Base-by-base conservation (phyloP, 2,329 filamentous ascomycete species). In the Fusarium avenaceum region DNA sequence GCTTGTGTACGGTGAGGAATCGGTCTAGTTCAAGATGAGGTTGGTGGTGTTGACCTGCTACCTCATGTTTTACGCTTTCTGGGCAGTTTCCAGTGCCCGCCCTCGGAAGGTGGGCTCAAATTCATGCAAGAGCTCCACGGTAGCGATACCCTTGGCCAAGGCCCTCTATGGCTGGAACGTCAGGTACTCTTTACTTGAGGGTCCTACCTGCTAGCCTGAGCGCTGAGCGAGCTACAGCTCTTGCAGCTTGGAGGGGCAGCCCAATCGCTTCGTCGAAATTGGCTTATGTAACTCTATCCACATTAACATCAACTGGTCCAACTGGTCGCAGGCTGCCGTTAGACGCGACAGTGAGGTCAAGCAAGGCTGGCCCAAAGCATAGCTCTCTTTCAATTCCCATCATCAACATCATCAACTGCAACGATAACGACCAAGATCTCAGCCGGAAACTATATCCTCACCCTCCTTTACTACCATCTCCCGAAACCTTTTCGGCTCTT, bases 311-410 rank as follows among this genome's bases (percentile, higher is more conserved):
- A 59, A 52, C 50, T 44, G 44, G 54, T 58, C 57, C 69, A 54
- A 38, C 49, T 61, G 45, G 53, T 56, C 47, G 72, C 74, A 79
- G 78, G 78, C 78, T 79, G 67, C 78, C 74, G 75, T 69, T 70
- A 74, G 75, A 77, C 77, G 76, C 77, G 77, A 76, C 75, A 77
- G 67, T 71, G 63, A 69, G 66, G 63, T 69, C 62, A 46, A 54
- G 40, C 62, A 69, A 64, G 61, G 65, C 57, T 62, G 50, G 58
- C 20, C 60, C 38, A 61, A 33, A 44, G 43, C 44, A 33, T 24
- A 69, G 63, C 61, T 50, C 44, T 55, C 54, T 67, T 45, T 49
- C 45, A 50, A 65, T 45, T 51, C 51, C 35, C 64, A 60, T 59
- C 65, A 65, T 53, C 56, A 61, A 64, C 69, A 49, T 50, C 56